Evolutionary conservation across 805 yeast genomes (phyloP), one percentile per base, ranked within the genome.

Genomic region (Naumovozyma baii): DNA sequence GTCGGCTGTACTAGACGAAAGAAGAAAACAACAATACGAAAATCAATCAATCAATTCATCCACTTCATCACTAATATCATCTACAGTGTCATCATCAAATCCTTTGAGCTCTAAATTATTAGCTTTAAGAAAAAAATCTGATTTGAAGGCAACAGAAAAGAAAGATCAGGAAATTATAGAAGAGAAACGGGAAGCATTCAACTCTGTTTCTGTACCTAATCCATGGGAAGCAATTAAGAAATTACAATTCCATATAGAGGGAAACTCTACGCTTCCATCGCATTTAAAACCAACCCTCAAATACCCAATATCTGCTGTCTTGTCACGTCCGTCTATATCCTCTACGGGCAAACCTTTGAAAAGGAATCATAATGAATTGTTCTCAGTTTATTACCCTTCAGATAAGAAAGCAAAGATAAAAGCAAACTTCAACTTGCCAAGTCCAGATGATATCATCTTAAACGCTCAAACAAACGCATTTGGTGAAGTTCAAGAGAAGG

Each of bases 371-470:
- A 42, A 50, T n/a, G 49, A 52, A 13, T 28, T 64, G 13, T 57
- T 50, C 38, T 40, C 62, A 12, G 53, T 63, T 10, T 62, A 48
- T 44, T 57, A 45, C 37, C 48, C 48, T 14, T 31, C 33, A 30
- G 66, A 77, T 70, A 69, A 70, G 70, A 32, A 35, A 17, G 48
- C 50, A 39, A 39, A 45, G 36, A 60, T 73, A 2, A 66, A 69
- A 36, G 52, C 67, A 34, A 80, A 76, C 48, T 85, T 85, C 48
- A 57, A 61, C 10, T 66, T 69, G 45, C 87, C 87, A 13, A 82
- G 94, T 49, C 96, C 96, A 4, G 96, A 88, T 62, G 95, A 86
- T 52, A 59, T 68, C 36, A 69, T 82, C 2, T 52, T 73, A 37
- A 59, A 63, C 31, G 85, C 86, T 1, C 92, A 83, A 57, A 62